Evolutionary conservation across 768 basidiomycete genomes (phyloP), one percentile per base, ranked within the genome.

Genomic region (Asterophora parasitica): DNA sequence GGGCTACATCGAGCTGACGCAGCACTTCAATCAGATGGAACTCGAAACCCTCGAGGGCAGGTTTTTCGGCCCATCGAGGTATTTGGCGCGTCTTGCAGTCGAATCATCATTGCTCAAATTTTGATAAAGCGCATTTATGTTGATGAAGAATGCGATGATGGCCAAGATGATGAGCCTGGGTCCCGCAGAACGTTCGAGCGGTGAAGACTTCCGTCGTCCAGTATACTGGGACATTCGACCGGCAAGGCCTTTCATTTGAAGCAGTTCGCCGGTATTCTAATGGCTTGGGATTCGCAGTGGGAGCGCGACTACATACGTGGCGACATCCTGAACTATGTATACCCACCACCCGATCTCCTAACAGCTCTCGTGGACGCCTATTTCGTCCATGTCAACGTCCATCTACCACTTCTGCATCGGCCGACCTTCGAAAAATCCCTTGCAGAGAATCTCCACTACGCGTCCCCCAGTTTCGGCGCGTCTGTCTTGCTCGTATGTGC

Each of bases 401-500:
- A 75, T 44, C 55, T 78, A 0, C 88, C 89, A 1, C 69, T 92
- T 4, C 68, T 94, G 4, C 88, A 92, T 55, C 76, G 81, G 4
- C 81, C 79, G 0, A 77, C 77, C 7, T 89, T 92, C 54, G 73
- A 82, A 33, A 65, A 68, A 20, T 66, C 70, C 13, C 54, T 83
- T 20, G 56, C 53, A 2, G 71, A 76, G 7, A 74, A 74, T 0
- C 55, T 79, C 2, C 80, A 87, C 56, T 59, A 69, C 12, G 62
- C 56, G 1, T 69, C 85, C 44, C 43, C 68, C 0, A 57, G 67
- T 0, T 89, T 91, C 57, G 77, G 73, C 0, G 64, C 75, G 2
- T 73, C 77, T 0, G 75, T 88, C 23, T 68, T 91, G 6, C 69
- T 87, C 1, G 76, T 88, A 0, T 88, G 85, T 58, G 88, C 90